Conservation (phyloP, 441 rosid species). For the Syzygium syzygioides region DNA sequence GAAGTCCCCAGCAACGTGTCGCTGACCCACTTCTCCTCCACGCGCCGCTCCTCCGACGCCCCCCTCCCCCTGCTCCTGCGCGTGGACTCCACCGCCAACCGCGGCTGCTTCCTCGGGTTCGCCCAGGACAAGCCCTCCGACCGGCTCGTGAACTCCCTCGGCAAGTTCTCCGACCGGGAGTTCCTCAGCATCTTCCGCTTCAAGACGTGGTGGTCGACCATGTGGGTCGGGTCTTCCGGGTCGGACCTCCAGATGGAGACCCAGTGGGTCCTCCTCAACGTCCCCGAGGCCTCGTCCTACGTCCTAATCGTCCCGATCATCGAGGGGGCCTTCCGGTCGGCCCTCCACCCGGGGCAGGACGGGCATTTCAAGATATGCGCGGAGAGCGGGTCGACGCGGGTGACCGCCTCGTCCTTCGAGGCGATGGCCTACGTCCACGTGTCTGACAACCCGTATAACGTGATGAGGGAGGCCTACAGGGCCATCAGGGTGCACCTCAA, state of each 20-base stretch:
- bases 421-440: constrained; percentile 67
- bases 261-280: constrained; percentile 61
- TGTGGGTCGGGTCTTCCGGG: constrained; percentile 74
- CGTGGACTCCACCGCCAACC: constrained; percentile 38
- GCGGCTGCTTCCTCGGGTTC: constrained; percentile 71
- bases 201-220: constrained; percentile 92
- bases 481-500: constrained; percentile 61
- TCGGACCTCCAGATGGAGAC: constrained; percentile 78
- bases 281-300: constrained; percentile 56
- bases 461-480: constrained; percentile 64
- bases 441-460: constrained; percentile 49
- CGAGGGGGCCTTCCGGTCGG: constrained; percentile 63
- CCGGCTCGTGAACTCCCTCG: constrained; percentile 42
- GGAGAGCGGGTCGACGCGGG: constrained; percentile 63
- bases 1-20: constrained; percentile 59
- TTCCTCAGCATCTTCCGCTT: constrained; percentile 64
- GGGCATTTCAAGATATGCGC: constrained; percentile 52
- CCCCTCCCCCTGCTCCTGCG: constrained; percentile 39
- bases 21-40: constrained; percentile 41
- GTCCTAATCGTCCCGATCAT: constrained; percentile 53
- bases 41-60: constrained; percentile 37
- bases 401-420: constrained; percentile 35
- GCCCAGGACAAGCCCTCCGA: constrained; percentile 29
- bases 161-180: constrained; percentile 43
- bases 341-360: constrained; percentile 52